Percentiles rank a stretch among this genome's conserved stretches.
Evolutionary conservation across 805 yeast species (phyloP).

Genomic region (Yamadazyma laniorum): DNA sequence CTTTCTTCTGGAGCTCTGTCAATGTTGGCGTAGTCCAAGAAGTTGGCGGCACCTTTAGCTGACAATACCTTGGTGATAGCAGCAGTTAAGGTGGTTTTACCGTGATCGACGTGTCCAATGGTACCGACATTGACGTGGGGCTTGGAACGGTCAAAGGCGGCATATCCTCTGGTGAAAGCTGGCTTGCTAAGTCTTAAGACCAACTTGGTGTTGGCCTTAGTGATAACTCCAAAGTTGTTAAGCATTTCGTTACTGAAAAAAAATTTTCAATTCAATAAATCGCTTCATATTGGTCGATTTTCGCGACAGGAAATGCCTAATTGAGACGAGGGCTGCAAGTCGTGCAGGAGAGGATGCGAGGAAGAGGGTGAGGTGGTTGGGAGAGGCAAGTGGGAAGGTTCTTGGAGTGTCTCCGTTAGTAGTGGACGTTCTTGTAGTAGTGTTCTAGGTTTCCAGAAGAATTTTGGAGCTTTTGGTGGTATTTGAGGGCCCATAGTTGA

Average conservation of each 20-base stretch:
- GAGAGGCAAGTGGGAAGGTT: too few species aligned
- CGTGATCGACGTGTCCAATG: constrained; percentile 98
- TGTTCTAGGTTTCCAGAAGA: too few species aligned
- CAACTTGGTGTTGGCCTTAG: constrained; percentile 6
- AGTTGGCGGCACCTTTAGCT: constrained; percentile 84
- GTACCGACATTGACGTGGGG: constrained; percentile 98
- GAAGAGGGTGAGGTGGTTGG: too few species aligned
- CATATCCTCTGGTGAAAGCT: constrained; percentile 37
- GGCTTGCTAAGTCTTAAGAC: constrained; percentile 3
- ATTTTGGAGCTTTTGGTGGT: too few species aligned
- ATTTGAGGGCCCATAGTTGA: too few species aligned
- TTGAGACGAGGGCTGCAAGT: too few species aligned
- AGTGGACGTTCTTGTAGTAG: too few species aligned
- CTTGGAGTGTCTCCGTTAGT: too few species aligned
- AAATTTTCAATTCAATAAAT: constrained; percentile 6
- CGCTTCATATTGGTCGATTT: too few species aligned
- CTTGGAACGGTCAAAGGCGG: constrained; percentile 90
- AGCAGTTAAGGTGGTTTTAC: constrained; percentile 97
- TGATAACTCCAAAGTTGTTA: constrained; percentile 4
- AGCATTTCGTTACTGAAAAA: constrained; percentile 11
- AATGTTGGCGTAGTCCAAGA: constrained; percentile 89
- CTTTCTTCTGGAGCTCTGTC: constrained; percentile 99
- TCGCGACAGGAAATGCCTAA: too few species aligned
- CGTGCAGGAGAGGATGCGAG: too few species aligned
- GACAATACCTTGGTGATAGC: constrained; percentile 96